Percentiles rank a stretch among this genome's conserved stretches.
Evolutionary conservation across 495 filamentous ascomycete genomes (phyloP).

Genomic region (Annulohypoxylon bovei): DNA sequence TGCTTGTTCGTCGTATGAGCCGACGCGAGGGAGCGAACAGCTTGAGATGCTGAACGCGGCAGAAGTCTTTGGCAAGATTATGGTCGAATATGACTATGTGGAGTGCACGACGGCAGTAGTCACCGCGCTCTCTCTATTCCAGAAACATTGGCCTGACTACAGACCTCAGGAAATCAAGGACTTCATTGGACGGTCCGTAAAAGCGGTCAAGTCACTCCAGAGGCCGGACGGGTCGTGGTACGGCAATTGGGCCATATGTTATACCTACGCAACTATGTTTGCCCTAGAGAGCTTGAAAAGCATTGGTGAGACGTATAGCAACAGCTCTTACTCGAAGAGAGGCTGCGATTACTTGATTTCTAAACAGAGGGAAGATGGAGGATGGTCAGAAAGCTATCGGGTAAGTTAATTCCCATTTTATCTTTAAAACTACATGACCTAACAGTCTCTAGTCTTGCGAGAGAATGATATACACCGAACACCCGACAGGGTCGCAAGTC

Average conservation of each 20-base stretch:
- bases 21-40: constrained; percentile 75
- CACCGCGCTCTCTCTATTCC: constrained; percentile 86
- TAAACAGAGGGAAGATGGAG: constrained; percentile 86
- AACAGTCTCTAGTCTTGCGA: constrained; percentile 61
- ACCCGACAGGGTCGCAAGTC: constrained; percentile 74
- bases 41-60: constrained; percentile 92
- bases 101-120: constrained; percentile 97
- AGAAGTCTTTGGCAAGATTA: constrained; percentile 95
- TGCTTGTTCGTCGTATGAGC: constrained; percentile 91
- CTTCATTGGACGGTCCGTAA: constrained; percentile 75
- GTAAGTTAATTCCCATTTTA: constrained; percentile 62
- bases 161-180: constrained; percentile 75
- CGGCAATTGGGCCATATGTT: constrained; percentile 97
- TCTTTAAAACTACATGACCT: constrained; percentile 27
- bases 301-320: constrained; percentile 82
- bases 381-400: constrained; percentile 95
- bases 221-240: constrained; percentile 92
- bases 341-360: constrained; percentile 87
- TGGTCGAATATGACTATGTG: constrained; percentile 98
- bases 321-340: constrained; percentile 71
- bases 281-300: constrained; percentile 85
- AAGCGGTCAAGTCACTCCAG: constrained; percentile 83
- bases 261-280: constrained; percentile 96
- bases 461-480: constrained; percentile 60
- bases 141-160: constrained; percentile 82